phyloP scores from a whole-genome alignment of 768 basidiomycete species.

The Mrakia hoshinonis region DNA sequence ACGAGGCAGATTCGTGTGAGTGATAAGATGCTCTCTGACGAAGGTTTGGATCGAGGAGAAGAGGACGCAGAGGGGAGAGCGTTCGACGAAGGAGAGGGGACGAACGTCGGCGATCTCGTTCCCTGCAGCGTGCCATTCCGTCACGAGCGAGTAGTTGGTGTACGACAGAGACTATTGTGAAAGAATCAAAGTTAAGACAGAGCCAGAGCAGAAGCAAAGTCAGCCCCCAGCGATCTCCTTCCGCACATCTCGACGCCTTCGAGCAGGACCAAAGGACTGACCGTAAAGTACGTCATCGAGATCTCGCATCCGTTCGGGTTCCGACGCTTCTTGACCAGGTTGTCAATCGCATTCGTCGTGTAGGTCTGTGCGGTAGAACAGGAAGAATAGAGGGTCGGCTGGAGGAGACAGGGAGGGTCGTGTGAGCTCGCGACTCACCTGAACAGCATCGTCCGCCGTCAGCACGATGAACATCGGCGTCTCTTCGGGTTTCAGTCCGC shows the following conservation, averaged over 20 bases:
- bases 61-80: not conserved
- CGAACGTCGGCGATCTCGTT: slow-evolving; percentile 75
- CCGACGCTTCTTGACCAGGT: slow-evolving; percentile 32
- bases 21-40: not conserved
- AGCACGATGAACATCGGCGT: slow-evolving; percentile 54
- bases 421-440: too few species aligned
- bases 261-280: not conserved
- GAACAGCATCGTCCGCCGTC: slow-evolving; percentile 56
- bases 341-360: slow-evolving; percentile 63
- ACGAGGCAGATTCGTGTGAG: not conserved
- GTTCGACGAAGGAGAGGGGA: slow-evolving; percentile 30
- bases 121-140: slow-evolving; percentile 70
- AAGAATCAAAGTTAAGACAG: too few species aligned
- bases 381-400: too few species aligned
- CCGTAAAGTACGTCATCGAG: slow-evolving; percentile 43
- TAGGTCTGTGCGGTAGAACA: too few species aligned
- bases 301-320: slow-evolving; percentile 41
- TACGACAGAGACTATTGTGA: slow-evolving; percentile 48
- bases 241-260: not conserved
- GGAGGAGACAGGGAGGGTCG: too few species aligned
- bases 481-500: slow-evolving; percentile 55
- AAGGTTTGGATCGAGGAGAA: not conserved
- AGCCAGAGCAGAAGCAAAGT: not conserved
- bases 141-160: slow-evolving; percentile 56
- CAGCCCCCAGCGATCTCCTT: too few species aligned